Evolutionary conservation across 1,139 yeast genomes (phyloP).

Genomic region (Yarrowia galli): DNA sequence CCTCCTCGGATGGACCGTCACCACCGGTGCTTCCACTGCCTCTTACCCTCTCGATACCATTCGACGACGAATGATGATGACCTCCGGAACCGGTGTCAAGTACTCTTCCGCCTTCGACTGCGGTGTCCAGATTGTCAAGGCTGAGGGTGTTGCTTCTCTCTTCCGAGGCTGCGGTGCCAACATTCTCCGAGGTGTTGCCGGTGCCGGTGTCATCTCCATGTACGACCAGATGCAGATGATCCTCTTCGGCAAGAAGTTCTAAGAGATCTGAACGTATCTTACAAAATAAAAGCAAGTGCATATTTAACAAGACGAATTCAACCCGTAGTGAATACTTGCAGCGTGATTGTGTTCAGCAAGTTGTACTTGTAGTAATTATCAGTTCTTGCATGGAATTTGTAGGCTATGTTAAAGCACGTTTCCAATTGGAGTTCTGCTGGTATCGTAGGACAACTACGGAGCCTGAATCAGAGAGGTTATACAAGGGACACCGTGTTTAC

Average conservation of each 20-base stretch:
- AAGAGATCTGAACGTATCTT: constrained; percentile 44
- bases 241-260: constrained; percentile 76
- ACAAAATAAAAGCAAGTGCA: constrained; percentile 7
- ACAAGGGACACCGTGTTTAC: too few species aligned
- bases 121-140: constrained; percentile 71
- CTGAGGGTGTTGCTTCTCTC: constrained; percentile 73
- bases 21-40: constrained; percentile 80
- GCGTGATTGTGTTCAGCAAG: neutral
- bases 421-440: too few species aligned
- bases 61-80: constrained; percentile 90
- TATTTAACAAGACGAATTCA: neutral
- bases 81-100: constrained; percentile 81
- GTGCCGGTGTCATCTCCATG: constrained; percentile 84
- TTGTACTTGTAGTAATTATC: neutral
- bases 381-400: neutral
- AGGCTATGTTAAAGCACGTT: too few species aligned
- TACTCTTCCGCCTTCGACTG: constrained; percentile 80
- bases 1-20: constrained; percentile 80
- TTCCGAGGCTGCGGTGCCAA: constrained; percentile 90
- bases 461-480: too few species aligned
- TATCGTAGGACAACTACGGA: too few species aligned
- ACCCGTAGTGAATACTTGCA: neutral
- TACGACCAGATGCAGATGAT: constrained; percentile 80
- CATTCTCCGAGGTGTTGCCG: constrained; percentile 88
- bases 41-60: constrained; percentile 84